These are phyloP conservation scores for Russula griseocarnosa DNA, from an alignment of 768 basidiomycete genomes.

Conservation along the genomic window DNA sequence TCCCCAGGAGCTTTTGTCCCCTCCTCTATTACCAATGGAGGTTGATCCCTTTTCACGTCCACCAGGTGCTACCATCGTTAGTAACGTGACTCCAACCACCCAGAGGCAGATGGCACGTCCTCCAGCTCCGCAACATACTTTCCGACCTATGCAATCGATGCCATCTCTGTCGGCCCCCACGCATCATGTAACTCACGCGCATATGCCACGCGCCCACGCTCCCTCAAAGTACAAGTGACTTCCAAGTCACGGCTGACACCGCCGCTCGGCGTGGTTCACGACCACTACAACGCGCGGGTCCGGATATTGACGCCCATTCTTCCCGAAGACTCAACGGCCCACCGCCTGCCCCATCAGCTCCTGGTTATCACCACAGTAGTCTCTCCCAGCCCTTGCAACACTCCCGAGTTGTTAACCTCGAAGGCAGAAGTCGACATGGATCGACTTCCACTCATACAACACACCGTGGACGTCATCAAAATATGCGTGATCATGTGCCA, in stretches of 20 bases:
- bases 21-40: conserved; percentile 19
- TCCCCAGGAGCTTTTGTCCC: conserved; percentile 6
- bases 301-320: neutral
- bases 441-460: neutral
- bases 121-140: neutral
- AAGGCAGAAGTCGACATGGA: neutral
- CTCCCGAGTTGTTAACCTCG: neutral
- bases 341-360: neutral
- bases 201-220: neutral
- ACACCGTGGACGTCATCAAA: neutral
- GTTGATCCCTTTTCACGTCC: conserved; percentile 10
- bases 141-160: conserved; percentile 4
- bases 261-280: conserved; percentile 3
- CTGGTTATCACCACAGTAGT: neutral
- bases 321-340: conserved; percentile 14
- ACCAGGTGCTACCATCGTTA: conserved; percentile 2
- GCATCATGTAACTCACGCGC: neutral
- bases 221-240: neutral
- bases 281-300: neutral
- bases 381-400: neutral
- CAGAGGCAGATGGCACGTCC: conserved; percentile 1
- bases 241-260: neutral
- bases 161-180: conserved; percentile 2
- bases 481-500: neutral
- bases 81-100: neutral